Evolutionary conservation across 345 rosid genomes (phyloP), one percentile per base, ranked within the genome.

Genomic region (Citrus medica): DNA sequence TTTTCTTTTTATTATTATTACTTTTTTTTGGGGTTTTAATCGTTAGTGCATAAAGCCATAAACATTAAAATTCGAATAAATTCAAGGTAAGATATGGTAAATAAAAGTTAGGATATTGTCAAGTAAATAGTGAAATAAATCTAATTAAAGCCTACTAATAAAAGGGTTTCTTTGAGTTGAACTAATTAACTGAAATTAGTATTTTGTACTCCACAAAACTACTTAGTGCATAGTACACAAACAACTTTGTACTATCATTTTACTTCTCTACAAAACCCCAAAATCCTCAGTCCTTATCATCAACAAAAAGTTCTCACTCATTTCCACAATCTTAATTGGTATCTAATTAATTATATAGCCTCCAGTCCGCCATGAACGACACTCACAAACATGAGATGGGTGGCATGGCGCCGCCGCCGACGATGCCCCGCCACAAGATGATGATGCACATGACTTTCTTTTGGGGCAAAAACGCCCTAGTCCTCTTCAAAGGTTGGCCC

Each of bases 361-460:
- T 17, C 5, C 33, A 6, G 51, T 46, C 51, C 17, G 17, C 37
- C 12, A 78, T 78, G 76, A 64, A 37, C 3, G 67, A 83, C 35
- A 65, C 60, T 16, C 71, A 64, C 40, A 77, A 55, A 63, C 70
- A 35, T 35, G 69, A 32, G 69, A 85, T 73, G 83, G 73, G 48
- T 0, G 79, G 79, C 69, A 61, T 21, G 55, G 32, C 27, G 28
- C 48, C n/a, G 9, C 40, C 3, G 4, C 3, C 58, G 19, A 60
- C 3, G 80, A 40, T 56, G 53, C 62, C 4, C 22, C 58, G 58
- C 19, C 71, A 19, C 42, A 55, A 60, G 53, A 78, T 60, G 80
- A 74, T 78, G 84, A 83, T 76, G 83, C 90, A 86, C 82, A 82
- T 83, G 90, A 72, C 88, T 19, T 89, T 87, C 79, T 86, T 69